phyloP scores from a whole-genome alignment of 2,329 filamentous ascomycete species.

The Cryphonectria naterciae region DNA sequence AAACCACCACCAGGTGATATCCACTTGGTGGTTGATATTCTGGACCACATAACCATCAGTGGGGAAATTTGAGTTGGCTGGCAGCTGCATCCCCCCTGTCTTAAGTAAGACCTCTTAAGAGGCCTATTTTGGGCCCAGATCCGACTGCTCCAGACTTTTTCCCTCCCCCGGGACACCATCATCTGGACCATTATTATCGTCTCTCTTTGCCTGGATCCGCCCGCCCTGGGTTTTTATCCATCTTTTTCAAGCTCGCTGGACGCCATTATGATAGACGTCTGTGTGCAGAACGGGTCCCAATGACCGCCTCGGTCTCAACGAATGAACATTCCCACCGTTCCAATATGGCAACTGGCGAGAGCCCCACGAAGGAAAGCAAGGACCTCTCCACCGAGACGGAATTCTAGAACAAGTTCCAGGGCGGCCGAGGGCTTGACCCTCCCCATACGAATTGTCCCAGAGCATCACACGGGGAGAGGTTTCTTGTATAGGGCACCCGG shows the following conservation, averaged over 20 bases:
- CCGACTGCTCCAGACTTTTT: neutral
- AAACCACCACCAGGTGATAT: neutral
- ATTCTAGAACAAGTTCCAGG: neutral
- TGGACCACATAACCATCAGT: neutral
- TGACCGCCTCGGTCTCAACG: neutral
- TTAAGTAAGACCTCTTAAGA: slow-evolving; percentile 7
- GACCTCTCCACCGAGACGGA: neutral
- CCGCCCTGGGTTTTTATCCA: neutral
- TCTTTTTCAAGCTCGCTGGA: neutral
- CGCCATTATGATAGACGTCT: neutral
- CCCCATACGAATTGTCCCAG: no score
- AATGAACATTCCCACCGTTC: neutral
- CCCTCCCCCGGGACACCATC: neutral
- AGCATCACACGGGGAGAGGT: no score
- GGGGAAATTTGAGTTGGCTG: slow-evolving; percentile 13
- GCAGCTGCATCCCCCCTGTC: slow-evolving; percentile 5
- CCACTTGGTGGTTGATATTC: neutral
- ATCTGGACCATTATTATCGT: neutral
- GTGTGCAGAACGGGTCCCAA: neutral
- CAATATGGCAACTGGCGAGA: neutral
- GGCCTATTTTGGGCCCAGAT: slow-evolving; percentile 1
- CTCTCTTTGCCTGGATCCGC: neutral
- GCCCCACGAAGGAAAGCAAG: neutral
- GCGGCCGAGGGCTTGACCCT: no score
- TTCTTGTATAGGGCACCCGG: neutral